Base-by-base conservation (phyloP, 495 filamentous ascomycete genomes). In the Trichoderma asperelloides region DNA sequence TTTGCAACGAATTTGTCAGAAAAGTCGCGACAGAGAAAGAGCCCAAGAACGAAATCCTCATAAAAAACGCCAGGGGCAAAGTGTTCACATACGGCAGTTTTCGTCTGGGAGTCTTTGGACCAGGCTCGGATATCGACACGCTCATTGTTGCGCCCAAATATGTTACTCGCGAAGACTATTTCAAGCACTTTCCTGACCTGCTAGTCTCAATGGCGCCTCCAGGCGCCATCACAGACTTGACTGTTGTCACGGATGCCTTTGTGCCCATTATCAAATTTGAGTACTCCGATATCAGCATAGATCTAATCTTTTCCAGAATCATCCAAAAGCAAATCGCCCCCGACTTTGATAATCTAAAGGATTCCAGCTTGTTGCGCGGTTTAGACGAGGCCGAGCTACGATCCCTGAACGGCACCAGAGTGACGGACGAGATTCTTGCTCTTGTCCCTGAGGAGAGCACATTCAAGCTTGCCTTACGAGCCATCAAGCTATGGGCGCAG, bases 251-350 rank as follows among this genome's bases (percentile, higher is more conserved):
- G 18, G 94, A 96, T 69, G 91, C 93, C 4, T 94, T 90, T 71
- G 93, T 97, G 7, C 95, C 95, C 40, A 93, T 98, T 74, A 98
- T 98, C 75, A 98, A 96, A 73, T 88, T 98, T 68, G 89, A 96
- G 73, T 86, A 94, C 64, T 88, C 85, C 66, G 91, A 90, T 8
- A 94, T 98, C 72, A 93, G 89, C 72, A 94, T 98, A 71, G 95
- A 98, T 84, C 77, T 98, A 68, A 93, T 97, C 71, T 98, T 96
- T 74, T 91, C 91, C 55, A 86, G 91, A 47, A 83, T 97, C 41
- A 82, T 86, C 39, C 73, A 91, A 12, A 85, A 84, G 30, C 86
- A 90, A 39, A 84, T 98, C 28, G 88, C 92, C 0, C 78, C 84
- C 47, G 82, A 93, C 18, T 71, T 78, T 12, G 77, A 78, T 62